These are phyloP conservation scores for Colletotrichum sp. DNA, from an alignment of 2,329 filamentous ascomycete species.

Conservation along the genomic window DNA sequence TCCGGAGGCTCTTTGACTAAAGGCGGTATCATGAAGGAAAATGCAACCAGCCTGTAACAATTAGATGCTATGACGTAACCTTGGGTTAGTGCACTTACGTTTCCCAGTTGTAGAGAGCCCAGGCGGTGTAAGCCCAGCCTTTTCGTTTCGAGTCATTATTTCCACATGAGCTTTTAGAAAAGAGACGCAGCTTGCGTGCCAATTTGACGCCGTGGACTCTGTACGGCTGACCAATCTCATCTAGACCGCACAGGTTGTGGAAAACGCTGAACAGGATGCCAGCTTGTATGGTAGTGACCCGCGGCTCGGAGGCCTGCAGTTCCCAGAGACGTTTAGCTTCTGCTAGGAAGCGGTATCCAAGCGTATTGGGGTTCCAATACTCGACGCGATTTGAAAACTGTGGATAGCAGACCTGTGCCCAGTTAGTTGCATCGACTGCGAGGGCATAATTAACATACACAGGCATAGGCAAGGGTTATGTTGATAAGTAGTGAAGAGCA, in stretches of 20 bases:
- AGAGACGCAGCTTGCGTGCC: conserved; percentile 30
- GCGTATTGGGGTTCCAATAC: conserved; percentile 39
- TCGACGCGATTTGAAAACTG: conserved; percentile 32
- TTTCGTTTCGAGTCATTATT: not conserved
- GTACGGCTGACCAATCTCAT: conserved; percentile 41
- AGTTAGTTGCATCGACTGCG: not conserved
- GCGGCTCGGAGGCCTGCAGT: conserved; percentile 29
- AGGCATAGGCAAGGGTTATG: conserved; percentile 29
- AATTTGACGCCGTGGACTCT: conserved; percentile 34
- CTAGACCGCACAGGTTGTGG: conserved; percentile 37
- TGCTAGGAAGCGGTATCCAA: conserved; percentile 39
- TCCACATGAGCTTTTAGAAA: not conserved
- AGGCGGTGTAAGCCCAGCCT: not conserved
- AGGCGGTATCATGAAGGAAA: conserved; percentile 30
- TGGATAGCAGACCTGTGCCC: conserved; percentile 32
- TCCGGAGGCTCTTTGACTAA: conserved; percentile 32
- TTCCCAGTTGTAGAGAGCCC: not conserved
- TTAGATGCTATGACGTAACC: not conserved
- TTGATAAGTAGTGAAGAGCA: conserved; percentile 34
- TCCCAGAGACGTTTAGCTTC: conserved; percentile 46
- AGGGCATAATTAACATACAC: conserved; percentile 26
- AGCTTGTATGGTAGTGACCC: conserved; percentile 41
- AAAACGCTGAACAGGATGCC: conserved; percentile 35
- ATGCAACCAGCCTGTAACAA: conserved; percentile 25
- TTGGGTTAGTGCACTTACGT: not conserved